A percentile compares a stretch with the other conserved stretches of the same genome.
phyloP scores from a whole-genome alignment of 306 rosid species.

The Quercus aquifolioides region DNA sequence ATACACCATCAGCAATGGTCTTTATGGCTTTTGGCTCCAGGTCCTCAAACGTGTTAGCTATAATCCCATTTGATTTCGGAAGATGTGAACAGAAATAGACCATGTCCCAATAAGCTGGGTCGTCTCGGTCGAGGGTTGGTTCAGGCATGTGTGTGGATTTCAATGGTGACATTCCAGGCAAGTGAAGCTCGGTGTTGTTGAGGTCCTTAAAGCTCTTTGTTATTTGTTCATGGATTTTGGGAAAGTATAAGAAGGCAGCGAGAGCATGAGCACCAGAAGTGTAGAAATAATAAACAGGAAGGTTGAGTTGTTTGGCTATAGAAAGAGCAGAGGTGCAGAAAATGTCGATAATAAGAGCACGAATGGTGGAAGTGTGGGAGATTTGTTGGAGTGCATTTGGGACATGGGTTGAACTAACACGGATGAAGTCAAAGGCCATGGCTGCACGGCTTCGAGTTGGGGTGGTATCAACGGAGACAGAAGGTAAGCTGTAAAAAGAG shows the following conservation, averaged over 20 bases:
- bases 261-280: constrained; percentile 22
- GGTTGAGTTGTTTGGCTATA: not conserved
- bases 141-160: constrained; percentile 3
- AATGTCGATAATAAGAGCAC: constrained; percentile 28
- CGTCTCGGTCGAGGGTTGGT: not conserved
- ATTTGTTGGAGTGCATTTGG: constrained; percentile 8
- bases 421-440: not conserved
- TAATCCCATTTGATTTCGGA: constrained; percentile 11
- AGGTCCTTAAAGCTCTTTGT: constrained; percentile 17
- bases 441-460: not conserved
- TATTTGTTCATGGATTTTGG: constrained; percentile 3
- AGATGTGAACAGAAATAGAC: constrained; percentile 2
- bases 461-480: not conserved
- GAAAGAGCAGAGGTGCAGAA: constrained; percentile 22
- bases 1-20: not conserved
- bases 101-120: constrained; percentile 9
- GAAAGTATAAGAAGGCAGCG: not conserved
- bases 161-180: constrained; percentile 16
- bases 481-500: constrained; percentile 29
- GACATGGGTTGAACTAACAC: constrained; percentile 9
- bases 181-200: not conserved
- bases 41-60: constrained; percentile 17
- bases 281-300: constrained; percentile 30
- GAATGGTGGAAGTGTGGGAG: not conserved
- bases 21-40: constrained; percentile 10